Evolutionary conservation across 352 stramenopile species (phyloP).

Genomic region (Pythium insidiosum): DNA sequence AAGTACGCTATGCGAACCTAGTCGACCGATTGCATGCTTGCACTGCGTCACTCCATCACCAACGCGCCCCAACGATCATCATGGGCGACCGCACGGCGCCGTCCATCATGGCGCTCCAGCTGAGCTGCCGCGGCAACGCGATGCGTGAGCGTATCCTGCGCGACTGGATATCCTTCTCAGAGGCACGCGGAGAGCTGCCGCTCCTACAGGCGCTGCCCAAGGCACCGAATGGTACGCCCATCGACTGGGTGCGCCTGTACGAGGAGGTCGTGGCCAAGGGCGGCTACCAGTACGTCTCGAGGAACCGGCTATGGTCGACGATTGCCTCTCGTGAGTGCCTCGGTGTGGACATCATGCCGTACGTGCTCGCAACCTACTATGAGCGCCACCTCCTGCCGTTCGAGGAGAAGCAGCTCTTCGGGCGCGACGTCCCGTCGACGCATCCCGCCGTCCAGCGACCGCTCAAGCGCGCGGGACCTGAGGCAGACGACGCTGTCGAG

Average conservation of each 20-base stretch:
- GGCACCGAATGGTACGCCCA: conserved; percentile 33
- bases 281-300: conserved; percentile 41
- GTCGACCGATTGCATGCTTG: no score
- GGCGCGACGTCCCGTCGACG: conserved; percentile 31
- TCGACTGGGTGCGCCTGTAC: conserved; percentile 78
- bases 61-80: conserved; percentile 1
- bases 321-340: conserved; percentile 37
- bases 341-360: conserved; percentile 55
- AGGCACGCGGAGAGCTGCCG: conserved; percentile 32
- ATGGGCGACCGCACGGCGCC: conserved; percentile 21
- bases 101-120: conserved; percentile 50
- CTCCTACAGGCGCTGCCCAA: conserved; percentile 43
- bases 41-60: background rate
- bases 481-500: conserved; percentile 19
- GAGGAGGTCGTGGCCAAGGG: conserved; percentile 68
- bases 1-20: no score
- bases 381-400: conserved; percentile 50
- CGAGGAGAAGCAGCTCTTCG: conserved; percentile 75
- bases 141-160: conserved; percentile 44
- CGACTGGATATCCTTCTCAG: conserved; percentile 49
- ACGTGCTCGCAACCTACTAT: conserved; percentile 51
- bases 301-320: conserved; percentile 44
- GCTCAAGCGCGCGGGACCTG: conserved; percentile 18
- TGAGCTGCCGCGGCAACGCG: conserved; percentile 55
- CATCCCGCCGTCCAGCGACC: conserved; percentile 11